Evolutionary conservation across 352 stramenopile species (phyloP), one percentile per base, ranked within the genome.

Genomic region (Thraustochytrium striatum): DNA sequence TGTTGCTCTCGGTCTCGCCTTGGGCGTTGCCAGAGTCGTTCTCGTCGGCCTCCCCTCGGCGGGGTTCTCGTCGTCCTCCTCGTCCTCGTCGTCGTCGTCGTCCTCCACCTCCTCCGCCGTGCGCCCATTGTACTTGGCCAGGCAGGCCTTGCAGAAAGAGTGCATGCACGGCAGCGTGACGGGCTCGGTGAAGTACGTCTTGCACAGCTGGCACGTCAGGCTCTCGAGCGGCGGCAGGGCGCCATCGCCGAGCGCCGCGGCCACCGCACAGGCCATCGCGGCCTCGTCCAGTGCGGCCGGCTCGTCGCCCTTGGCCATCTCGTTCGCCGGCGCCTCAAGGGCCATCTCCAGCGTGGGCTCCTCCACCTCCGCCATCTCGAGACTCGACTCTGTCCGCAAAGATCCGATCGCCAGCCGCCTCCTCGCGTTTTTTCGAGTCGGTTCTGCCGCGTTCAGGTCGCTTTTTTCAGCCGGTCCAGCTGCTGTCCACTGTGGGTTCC

Each of bases 141-240:
- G 41, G 30, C 70, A 80, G 28, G 38, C 53, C 41, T 75, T 80
- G 58, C 70, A 80, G 68, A 72, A 80, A 13, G 70, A 65, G 33
- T 80, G 70, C 55, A 80, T n/a, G 25, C 70, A 80, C 41, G 70
- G 70, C 13, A 80, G 70, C 19, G 70, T 80, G 28, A 80, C 70
- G 11, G 70, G 70, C 21, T 80, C 58, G 9, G 70, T 44, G 32
- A 80, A 80, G 58, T 80, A 80, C 16, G 38, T 81, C 9, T 69
- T 69, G 70, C 70, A 80, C 25, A 80, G 61, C 25, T 57, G 57
- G 32, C 70, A 80, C 43, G 65, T 75, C 21, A 75, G 65, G 52
- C 65, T 75, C 36, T 30, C 43, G n/a, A 75, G 52, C 28, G 65
- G 65, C 43, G 65, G 65, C 21, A 75, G 36, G 8, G 65, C 65